These are phyloP conservation scores for Nitzschia sp. DNA, from an alignment of 108 stramenopile genomes.

Conservation along the genomic window DNA sequence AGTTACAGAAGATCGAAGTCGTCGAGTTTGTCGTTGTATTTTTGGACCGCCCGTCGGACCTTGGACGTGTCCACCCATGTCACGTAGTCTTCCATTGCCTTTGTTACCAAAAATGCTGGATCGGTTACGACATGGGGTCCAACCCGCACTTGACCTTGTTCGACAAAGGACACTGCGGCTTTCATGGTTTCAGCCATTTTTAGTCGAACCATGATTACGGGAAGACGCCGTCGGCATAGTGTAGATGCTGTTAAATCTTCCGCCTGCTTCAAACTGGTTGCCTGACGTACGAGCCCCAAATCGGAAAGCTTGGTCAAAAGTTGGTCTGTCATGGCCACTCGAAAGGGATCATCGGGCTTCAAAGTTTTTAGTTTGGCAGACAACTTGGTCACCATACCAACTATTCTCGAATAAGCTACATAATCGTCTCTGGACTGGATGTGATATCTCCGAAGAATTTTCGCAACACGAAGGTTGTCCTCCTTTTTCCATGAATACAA, in stretches of 20 bases:
- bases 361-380: constrained; percentile 88
- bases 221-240: constrained; percentile 92
- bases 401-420: constrained; percentile 83
- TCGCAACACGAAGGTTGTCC: constrained; percentile 91
- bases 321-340: constrained; percentile 96
- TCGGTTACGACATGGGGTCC: constrained; percentile 98
- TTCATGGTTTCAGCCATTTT: constrained; percentile 97
- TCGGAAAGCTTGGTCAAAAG: constrained; percentile 90
- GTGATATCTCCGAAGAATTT: constrained; percentile 92
- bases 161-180: constrained; percentile 90
- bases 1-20: constrained; percentile 98
- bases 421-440: constrained; percentile 98
- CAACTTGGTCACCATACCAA: constrained; percentile 89
- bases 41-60: constrained; percentile 90
- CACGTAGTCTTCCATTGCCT: constrained; percentile 96
- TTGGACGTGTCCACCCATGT: constrained; percentile 98
- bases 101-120: constrained; percentile 94
- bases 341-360: constrained; percentile 86
- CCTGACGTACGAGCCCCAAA: constrained; percentile 86
- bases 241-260: constrained; percentile 93
- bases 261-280: constrained; percentile 86
- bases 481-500: constrained; percentile 97
- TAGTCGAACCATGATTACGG: constrained; percentile 97
- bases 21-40: constrained; percentile 98
- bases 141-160: constrained; percentile 98